These are phyloP conservation scores for Prunus fruticosa DNA, from an alignment of 306 rosid species.

Conservation along the genomic window DNA sequence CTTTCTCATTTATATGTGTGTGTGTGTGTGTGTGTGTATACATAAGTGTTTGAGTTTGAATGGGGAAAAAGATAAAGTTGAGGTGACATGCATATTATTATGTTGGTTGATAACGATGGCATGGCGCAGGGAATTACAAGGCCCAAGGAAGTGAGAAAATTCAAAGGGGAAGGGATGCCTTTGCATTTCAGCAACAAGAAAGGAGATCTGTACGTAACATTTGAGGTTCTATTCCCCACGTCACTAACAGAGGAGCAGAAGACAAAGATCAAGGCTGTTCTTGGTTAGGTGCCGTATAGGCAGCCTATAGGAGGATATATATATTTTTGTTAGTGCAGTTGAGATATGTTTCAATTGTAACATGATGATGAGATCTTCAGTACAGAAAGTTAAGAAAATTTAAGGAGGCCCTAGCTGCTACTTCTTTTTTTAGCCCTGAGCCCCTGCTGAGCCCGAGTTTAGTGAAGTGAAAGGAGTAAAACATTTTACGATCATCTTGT, in stretches of 20 bases:
- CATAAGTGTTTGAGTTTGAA: background rate
- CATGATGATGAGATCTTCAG: constrained; percentile 10
- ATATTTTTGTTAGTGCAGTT: constrained; percentile 14
- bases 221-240: constrained; percentile 86
- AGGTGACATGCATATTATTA: no score
- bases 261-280: constrained; percentile 59
- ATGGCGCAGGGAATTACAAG: constrained; percentile 67
- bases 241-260: constrained; percentile 80
- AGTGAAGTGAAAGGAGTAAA: background rate
- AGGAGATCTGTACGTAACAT: constrained; percentile 79
- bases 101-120: constrained; percentile 11
- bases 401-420: constrained; percentile 13
- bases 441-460: background rate
- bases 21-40: no score
- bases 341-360: constrained; percentile 24
- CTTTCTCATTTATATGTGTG: background rate
- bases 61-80: background rate
- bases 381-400: constrained; percentile 22
- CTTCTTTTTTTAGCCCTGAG: background rate
- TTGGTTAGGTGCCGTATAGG: constrained; percentile 43
- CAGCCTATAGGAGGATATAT: constrained; percentile 14
- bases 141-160: constrained; percentile 88
- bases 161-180: constrained; percentile 98
- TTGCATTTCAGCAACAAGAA: constrained; percentile 80
- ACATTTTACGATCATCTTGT: background rate